Conservation (phyloP, 306 rosid species). For the Medicago ruthenica region DNA sequence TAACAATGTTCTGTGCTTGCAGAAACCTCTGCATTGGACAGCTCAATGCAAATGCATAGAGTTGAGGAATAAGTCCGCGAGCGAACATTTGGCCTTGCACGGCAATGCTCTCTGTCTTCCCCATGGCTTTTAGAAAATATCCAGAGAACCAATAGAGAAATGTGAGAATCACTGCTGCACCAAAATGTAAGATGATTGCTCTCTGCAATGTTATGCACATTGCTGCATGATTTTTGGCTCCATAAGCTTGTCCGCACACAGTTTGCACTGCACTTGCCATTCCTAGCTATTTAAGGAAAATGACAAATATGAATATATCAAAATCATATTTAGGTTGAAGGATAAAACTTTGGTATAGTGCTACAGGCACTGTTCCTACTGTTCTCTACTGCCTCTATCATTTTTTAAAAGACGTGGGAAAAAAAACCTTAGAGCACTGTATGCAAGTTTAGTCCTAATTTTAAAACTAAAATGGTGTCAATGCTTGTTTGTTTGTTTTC, state of each 20-base stretch:
- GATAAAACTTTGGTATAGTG: too few relatives aligned
- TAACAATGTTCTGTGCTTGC: constrained; percentile 82
- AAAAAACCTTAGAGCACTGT: too few relatives aligned
- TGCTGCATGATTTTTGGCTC: constrained; percentile 59
- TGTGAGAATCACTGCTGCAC: constrained; percentile 67
- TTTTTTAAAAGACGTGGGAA: too few relatives aligned
- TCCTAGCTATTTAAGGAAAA: constrained; percentile 54
- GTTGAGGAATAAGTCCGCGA: constrained; percentile 63
- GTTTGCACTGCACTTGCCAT: constrained; percentile 89
- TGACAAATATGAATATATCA: neutral
- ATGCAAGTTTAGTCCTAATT: too few relatives aligned
- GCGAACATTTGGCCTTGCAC: constrained; percentile 60
- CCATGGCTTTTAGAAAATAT: constrained; percentile 55
- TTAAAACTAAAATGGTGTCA: too few relatives aligned
- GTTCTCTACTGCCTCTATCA: too few relatives aligned
- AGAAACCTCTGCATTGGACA: constrained; percentile 86
- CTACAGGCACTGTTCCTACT: too few relatives aligned
- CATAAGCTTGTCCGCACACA: constrained; percentile 80
- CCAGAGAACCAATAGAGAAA: constrained; percentile 70
- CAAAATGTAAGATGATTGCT: constrained; percentile 66
- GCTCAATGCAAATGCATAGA: constrained; percentile 69
- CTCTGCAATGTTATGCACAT: constrained; percentile 77
- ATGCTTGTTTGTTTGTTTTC: too few relatives aligned
- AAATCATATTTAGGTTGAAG: neutral
- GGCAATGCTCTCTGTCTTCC: constrained; percentile 55